These are phyloP conservation scores for Colletotrichum simmondsii DNA, from an alignment of 2,329 filamentous ascomycete genomes.

Conservation along the genomic window DNA sequence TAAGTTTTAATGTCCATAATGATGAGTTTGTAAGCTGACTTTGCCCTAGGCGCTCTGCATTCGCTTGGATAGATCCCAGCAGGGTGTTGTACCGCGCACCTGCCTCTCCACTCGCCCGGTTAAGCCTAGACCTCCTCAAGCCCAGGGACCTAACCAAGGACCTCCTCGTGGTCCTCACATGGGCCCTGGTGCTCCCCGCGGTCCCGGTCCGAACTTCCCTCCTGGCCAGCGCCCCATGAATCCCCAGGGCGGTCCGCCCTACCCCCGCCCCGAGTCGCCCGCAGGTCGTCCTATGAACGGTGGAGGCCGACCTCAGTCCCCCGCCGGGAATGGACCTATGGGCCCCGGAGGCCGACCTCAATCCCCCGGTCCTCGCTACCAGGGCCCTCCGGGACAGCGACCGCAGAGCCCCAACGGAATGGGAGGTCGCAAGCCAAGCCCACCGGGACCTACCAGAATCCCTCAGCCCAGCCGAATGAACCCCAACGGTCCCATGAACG, in stretches of 20 bases:
- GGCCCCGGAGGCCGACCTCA: constrained; percentile 52
- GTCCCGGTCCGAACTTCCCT: constrained; percentile 45
- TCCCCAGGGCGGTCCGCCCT: constrained; percentile 42
- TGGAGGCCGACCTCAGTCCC: constrained; percentile 54
- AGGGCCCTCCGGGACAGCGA: constrained; percentile 44
- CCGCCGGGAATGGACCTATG: constrained; percentile 47
- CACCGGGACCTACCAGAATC: constrained; percentile 58
- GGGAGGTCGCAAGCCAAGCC: constrained; percentile 51
- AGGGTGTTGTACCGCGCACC: constrained; percentile 93
- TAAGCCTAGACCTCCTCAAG: constrained; percentile 77
- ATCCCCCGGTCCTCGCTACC: constrained; percentile 56
- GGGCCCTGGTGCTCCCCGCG: constrained; percentile 51
- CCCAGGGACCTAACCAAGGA: constrained; percentile 53
- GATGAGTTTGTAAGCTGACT: constrained; percentile 41
- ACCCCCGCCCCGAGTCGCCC: constrained; percentile 48
- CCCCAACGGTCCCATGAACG: constrained; percentile 34
- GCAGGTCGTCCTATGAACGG: constrained; percentile 41
- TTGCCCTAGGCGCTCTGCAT: constrained; percentile 82
- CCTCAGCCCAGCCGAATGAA: constrained; percentile 54
- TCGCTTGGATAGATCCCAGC: constrained; percentile 87
- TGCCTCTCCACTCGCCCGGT: constrained; percentile 93
- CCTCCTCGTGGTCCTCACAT: constrained; percentile 66
- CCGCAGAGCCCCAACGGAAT: constrained; percentile 55
- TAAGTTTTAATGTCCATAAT: constrained; percentile 59
- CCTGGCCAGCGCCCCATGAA: constrained; percentile 51